Conservation (phyloP, 371 early-diverging fungal genomes). For the Entomophthora muscae region DNA sequence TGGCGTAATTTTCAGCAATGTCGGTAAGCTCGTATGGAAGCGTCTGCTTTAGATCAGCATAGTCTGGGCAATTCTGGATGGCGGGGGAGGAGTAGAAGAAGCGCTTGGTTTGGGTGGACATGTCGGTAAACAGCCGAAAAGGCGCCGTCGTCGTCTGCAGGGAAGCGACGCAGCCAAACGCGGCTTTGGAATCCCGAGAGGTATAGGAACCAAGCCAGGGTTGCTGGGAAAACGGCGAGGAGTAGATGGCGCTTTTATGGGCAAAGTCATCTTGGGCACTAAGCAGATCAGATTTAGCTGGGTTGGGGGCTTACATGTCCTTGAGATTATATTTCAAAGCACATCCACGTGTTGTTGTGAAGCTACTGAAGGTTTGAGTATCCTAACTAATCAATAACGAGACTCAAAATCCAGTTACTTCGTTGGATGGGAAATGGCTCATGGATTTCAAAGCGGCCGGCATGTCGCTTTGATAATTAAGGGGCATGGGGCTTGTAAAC, state of each 20-base stretch:
- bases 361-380: neutral
- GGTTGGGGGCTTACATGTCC: neutral
- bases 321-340: too few relatives aligned
- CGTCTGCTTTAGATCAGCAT: neutral
- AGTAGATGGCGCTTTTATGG: neutral
- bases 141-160: neutral
- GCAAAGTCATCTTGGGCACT: neutral
- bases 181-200: neutral
- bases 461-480: too few relatives aligned
- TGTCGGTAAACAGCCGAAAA: neutral
- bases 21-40: neutral
- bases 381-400: neutral
- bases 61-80: neutral
- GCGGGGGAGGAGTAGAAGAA: neutral
- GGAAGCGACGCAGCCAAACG: neutral
- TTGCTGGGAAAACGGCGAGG: neutral
- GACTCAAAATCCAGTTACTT: neutral
- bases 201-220: neutral
- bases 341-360: neutral
- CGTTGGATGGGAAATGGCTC: neutral
- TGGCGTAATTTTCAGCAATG: neutral
- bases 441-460: neutral
- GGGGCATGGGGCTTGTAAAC: too few relatives aligned
- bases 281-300: neutral
- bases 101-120: neutral